Evolutionary conservation across 2,329 filamentous ascomycete species (phyloP).

Genomic region (Trichoderma polysporum): DNA sequence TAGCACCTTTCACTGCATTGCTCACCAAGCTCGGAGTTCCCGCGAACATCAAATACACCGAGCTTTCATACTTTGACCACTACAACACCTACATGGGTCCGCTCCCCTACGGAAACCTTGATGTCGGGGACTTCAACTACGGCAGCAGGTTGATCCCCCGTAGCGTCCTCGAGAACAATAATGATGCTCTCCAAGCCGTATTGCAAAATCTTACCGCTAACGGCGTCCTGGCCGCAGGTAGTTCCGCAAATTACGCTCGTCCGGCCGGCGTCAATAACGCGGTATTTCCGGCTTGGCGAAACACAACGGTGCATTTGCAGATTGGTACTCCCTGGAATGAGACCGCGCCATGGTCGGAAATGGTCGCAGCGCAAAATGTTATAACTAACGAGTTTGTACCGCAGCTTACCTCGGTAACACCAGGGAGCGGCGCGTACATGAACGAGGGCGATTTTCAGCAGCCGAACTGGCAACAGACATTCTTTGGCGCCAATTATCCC

Average conservation of each 20-base stretch:
- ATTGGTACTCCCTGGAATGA: slow-evolving; percentile 31
- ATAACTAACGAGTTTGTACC: slow-evolving; percentile 31
- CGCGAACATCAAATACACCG: slow-evolving; percentile 31
- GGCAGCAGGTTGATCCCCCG: slow-evolving; percentile 47
- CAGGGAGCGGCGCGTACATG: slow-evolving; percentile 46
- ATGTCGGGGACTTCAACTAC: slow-evolving; percentile 30
- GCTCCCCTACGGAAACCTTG: slow-evolving; percentile 37
- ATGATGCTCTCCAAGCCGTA: slow-evolving; percentile 25
- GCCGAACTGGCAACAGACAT: slow-evolving; percentile 44
- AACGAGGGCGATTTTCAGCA: slow-evolving; percentile 54
- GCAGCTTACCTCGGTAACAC: slow-evolving; percentile 31
- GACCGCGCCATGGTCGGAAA: slow-evolving; percentile 29
- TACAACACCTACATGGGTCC: slow-evolving; percentile 34
- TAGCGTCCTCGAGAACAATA: slow-evolving; percentile 29
- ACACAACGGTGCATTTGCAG: slow-evolving; percentile 34
- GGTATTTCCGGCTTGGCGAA: slow-evolving; percentile 43
- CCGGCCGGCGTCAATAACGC: slow-evolving; percentile 31
- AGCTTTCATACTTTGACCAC: slow-evolving; percentile 33
- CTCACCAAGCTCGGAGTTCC: slow-evolving; percentile 28
- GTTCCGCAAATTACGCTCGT: background rate
- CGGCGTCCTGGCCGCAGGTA: slow-evolving; percentile 28
- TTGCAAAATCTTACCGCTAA: slow-evolving; percentile 32
- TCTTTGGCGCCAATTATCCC: slow-evolving; percentile 49
- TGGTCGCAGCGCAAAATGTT: slow-evolving; percentile 32
- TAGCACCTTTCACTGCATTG: slow-evolving; percentile 41